Conservation (phyloP, 331 rosid genomes). For the Malus hybrid region DNA sequence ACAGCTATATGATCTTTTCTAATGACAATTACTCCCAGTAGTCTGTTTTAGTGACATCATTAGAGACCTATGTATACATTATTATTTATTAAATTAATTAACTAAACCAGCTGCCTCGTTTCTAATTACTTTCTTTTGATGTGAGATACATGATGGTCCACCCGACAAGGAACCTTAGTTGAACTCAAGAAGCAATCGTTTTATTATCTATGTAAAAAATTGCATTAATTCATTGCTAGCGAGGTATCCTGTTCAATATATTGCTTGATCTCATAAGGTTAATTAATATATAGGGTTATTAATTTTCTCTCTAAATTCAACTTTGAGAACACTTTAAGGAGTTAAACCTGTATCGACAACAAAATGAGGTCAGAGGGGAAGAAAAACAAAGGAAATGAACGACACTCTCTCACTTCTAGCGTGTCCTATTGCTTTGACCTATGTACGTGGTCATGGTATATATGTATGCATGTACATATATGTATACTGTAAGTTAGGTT, state of each 20-base stretch:
- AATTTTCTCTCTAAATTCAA: not conserved
- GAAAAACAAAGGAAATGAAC: not conserved
- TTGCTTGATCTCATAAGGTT: not conserved
- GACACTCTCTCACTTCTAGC: not conserved
- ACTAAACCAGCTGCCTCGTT: slow-evolving; percentile 16
- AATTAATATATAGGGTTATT: not conserved
- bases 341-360: slow-evolving; percentile 26
- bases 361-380: slow-evolving; percentile 30
- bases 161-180: slow-evolving; percentile 44
- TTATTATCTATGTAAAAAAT: not conserved
- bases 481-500: slow-evolving; percentile 1
- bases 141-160: slow-evolving; percentile 32
- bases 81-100: not conserved
- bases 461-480: not conserved
- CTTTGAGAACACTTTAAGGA: slow-evolving; percentile 1
- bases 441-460: slow-evolving; percentile 7
- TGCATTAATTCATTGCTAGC: not conserved
- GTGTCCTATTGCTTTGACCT: slow-evolving; percentile 8
- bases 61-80: slow-evolving; percentile 8
- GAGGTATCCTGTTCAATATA: not conserved
- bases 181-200: slow-evolving; percentile 47
- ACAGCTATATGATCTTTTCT: slow-evolving; percentile 24
- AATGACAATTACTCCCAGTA: slow-evolving; percentile 11
- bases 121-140: slow-evolving; percentile 2
- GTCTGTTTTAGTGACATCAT: slow-evolving; percentile 40